A percentile compares a stretch with the other conserved stretches of the same genome.
Conservation (phyloP, 371 early-diverging fungal genomes). For the Chytridium lagenaria region DNA sequence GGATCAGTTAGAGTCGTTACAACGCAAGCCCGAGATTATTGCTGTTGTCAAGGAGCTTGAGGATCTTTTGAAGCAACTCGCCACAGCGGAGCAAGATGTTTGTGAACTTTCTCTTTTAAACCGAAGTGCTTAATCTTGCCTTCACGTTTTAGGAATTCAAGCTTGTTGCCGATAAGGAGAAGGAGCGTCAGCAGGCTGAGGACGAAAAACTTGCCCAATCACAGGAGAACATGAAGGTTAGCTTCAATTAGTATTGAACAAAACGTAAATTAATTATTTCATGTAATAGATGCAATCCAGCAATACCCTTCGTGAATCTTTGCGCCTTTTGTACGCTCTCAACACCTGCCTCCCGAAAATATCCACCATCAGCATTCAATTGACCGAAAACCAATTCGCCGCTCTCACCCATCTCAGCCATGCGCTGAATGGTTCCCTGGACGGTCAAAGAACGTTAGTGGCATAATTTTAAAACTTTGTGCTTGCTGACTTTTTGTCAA, state of each 20-base stretch:
- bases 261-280: background rate
- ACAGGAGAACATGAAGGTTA: background rate
- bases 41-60: slow-evolving; percentile 41
- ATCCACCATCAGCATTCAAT: slow-evolving; percentile 17
- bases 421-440: slow-evolving; percentile 29
- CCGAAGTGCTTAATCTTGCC: background rate
- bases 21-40: slow-evolving; percentile 43
- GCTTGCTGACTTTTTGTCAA: background rate
- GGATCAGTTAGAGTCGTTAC: slow-evolving; percentile 43
- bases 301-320: background rate
- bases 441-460: slow-evolving; percentile 21
- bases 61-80: slow-evolving; percentile 37
- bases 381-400: slow-evolving; percentile 37
- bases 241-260: background rate
- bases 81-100: slow-evolving; percentile 34
- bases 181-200: background rate
- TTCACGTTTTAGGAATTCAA: slow-evolving; percentile 3
- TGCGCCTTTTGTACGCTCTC: slow-evolving; percentile 25
- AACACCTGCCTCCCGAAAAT: slow-evolving; percentile 35
- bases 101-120: background rate
- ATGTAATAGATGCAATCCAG: slow-evolving; percentile 3
- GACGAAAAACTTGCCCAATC: background rate
- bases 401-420: slow-evolving; percentile 36
- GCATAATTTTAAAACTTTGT: background rate
- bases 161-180: background rate